Base-by-base conservation (phyloP, 2,329 filamentous ascomycete species). In the Zymoseptoria crescenta region DNA sequence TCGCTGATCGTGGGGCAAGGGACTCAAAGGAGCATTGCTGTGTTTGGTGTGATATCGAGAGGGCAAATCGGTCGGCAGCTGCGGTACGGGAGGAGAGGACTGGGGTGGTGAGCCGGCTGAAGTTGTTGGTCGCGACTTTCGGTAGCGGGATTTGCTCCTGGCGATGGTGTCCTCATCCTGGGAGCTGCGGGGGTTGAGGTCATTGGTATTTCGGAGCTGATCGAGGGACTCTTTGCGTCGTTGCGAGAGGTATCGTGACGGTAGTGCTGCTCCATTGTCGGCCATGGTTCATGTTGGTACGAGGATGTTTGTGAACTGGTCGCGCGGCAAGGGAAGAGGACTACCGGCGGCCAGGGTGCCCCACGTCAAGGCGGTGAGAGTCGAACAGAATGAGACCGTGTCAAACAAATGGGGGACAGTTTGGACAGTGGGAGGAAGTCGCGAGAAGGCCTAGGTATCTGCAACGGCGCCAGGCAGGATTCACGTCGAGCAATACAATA, bases 71-170 rank as follows among this genome's bases (percentile, higher is more conserved):
- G 41, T 35, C 16, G 56, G 55, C 49, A 57, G 60, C 13, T 64
- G 58, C 51, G 21, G 20, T 28, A 20, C 24, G 20, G 28, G 51
- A 19, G 49, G 19, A 24, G 56, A 27, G 49, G 59, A 55, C 52
- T 62, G 60, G 16, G 58, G 35, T 45, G 52, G 57, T 30, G 35
- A 21, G 27, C n/a, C 54, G 20, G 54, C 24, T 29, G 41, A 35
- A 29, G 55, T 56, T n/a, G 59, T 59, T 48, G 62, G 52, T 60
- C 70, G 70, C 24, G 24, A 24, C 45, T 67, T 64, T 27, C 61
- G 67, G 55, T 72, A 72, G 16, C 70, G 64, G n/a, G 70, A 71
- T 56, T 66, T 67, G 62, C 67, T 70, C 45, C 69, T 64, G 41
- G 57, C 60, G 24, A 71, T 29, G 6, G 60, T 59, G 13, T 65